phyloP scores from a whole-genome alignment of 257 asterid species.

The Ligustrum vulgare region DNA sequence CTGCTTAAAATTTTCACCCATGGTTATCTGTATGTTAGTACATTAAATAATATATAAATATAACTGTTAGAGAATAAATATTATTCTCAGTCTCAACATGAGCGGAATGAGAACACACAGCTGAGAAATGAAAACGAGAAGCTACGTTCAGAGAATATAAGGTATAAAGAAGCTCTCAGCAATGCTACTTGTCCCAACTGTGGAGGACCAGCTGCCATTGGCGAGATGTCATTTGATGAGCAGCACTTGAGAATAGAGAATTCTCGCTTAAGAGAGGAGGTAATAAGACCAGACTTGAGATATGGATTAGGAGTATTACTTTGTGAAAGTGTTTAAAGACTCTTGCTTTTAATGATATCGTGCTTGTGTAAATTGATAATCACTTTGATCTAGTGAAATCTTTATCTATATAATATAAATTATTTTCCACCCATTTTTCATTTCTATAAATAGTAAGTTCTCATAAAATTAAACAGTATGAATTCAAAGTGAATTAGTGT shows the following conservation, averaged over 20 bases:
- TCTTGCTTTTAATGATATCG: too few relatives aligned
- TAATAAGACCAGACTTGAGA: conserved; percentile 12
- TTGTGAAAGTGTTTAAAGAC: too few relatives aligned
- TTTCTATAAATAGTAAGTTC: too few relatives aligned
- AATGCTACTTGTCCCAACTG: conserved; percentile 79
- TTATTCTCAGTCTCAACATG: conserved; percentile 61
- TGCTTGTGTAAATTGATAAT: too few relatives aligned
- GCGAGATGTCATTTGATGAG: conserved; percentile 83
- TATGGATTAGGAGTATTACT: too few relatives aligned
- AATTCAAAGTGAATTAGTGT: too few relatives aligned
- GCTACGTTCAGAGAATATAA: background rate
- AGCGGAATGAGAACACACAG: conserved; percentile 69
- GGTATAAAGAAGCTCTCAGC: conserved; percentile 59
- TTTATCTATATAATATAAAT: too few relatives aligned
- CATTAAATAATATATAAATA: too few relatives aligned
- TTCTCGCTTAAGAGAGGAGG: conserved; percentile 78
- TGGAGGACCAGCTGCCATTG: conserved; percentile 75
- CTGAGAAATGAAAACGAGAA: conserved; percentile 41
- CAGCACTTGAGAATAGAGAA: conserved; percentile 71
- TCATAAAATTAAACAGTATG: too few relatives aligned
- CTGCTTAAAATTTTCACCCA: background rate
- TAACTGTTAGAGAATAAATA: background rate
- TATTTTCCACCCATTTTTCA: too few relatives aligned
- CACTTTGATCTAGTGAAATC: too few relatives aligned
- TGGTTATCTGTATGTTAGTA: too few relatives aligned